phyloP scores from a whole-genome alignment of 495 filamentous ascomycete genomes.

The Neurospora africana region DNA sequence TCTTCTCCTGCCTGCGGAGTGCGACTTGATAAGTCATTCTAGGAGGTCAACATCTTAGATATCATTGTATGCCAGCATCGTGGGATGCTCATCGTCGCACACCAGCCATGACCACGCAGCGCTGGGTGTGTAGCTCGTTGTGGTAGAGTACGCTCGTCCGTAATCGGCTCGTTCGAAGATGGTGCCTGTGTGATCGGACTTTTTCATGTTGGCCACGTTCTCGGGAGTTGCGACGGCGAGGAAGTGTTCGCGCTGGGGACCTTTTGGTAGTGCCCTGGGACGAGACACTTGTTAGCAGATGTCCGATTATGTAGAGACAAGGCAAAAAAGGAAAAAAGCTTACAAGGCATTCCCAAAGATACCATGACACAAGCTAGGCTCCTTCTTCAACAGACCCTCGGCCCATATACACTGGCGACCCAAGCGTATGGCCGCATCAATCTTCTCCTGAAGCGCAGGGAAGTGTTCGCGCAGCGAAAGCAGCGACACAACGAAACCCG shows the following conservation, averaged over 20 bases:
- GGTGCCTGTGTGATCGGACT: constrained; percentile 20
- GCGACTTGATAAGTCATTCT: not conserved
- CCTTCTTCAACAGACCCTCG: constrained; percentile 48
- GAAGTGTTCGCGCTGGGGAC: constrained; percentile 34
- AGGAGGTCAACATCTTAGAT: constrained; percentile 4
- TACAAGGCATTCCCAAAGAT: constrained; percentile 51
- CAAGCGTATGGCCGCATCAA: constrained; percentile 35
- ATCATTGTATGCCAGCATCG: constrained; percentile 20
- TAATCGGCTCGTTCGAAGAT: constrained; percentile 23
- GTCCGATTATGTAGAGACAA: too few relatives aligned
- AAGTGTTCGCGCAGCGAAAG: constrained; percentile 38
- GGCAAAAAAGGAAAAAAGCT: not conserved
- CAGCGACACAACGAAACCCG: constrained; percentile 48
- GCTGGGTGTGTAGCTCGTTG: constrained; percentile 19
- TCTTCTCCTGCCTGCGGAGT: not conserved
- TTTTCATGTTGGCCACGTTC: constrained; percentile 38
- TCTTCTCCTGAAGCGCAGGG: constrained; percentile 31
- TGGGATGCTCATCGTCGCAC: constrained; percentile 7
- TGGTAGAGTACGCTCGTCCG: constrained; percentile 14
- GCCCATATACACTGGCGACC: constrained; percentile 39
- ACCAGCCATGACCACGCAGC: constrained; percentile 24
- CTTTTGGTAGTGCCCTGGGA: constrained; percentile 19
- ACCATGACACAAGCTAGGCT: constrained; percentile 55
- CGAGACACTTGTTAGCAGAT: not conserved
- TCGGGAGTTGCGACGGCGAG: constrained; percentile 40